Base-by-base conservation (phyloP, 2,329 filamentous ascomycete species). In the Verruconis gallopava region DNA sequence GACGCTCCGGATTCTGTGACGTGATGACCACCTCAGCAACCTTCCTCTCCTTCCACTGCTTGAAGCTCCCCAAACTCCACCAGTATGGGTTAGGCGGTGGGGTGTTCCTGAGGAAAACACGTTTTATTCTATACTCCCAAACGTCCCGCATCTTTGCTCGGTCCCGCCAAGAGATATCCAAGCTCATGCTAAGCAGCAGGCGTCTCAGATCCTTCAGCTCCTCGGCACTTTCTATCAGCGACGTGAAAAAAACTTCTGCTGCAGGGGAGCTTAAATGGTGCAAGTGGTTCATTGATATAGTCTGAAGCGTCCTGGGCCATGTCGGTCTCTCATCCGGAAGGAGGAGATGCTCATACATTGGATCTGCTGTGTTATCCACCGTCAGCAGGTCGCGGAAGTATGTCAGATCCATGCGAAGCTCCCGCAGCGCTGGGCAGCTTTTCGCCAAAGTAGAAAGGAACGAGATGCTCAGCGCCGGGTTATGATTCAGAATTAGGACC, bases 81-180 rank as follows among this genome's bases (percentile, higher is more conserved):
- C 69, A 55, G 36, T 63, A 51, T 3, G 57, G 52, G 38, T 53
- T 57, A 2, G 73, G 73, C 3, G 67, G 55, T 15, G 60, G 48
- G 13, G 57, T 59, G 2, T 58, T 61, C 13, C 75, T 67, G 38
- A 77, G 68, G 51, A 85, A 88, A 2, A 85, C 71, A 11, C 66
- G 68, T 43, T 77, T 72, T 40, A 95, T 65, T 47, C 70, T 77
- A n/a, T 72, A 67, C 38, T 77, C 77, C 84, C 86, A 93, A 48
- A 75, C 73, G 49, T 81, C 76, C 30, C 88, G 75, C 53, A 95
- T 79, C n/a, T 72, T 71, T 14, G 82, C 82, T 33, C 89, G 76
- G 54, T 85, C 76, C 47, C 85, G 79, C 84, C 86, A 94, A 9
- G 69, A 67, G 19, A 81, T 78, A 53, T 88, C 77, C 37, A 95